Evolutionary conservation across 306 rosid species (phyloP).

Genomic region (Luffa aegyptiaca): DNA sequence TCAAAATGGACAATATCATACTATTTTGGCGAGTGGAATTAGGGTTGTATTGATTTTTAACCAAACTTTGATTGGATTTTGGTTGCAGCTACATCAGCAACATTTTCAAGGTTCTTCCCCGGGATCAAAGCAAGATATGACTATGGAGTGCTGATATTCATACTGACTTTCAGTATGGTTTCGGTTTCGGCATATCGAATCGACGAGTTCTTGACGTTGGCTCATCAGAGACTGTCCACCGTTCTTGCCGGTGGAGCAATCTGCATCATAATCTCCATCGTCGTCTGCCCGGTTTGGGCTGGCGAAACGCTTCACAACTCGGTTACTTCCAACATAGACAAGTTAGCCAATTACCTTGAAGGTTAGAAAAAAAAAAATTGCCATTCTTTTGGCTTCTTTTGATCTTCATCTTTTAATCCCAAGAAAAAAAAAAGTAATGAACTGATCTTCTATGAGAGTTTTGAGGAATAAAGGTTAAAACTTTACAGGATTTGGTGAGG

Average conservation of each 20-base stretch:
- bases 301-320: conserved; percentile 77
- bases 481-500: conserved; percentile 51
- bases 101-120: conserved; percentile 67
- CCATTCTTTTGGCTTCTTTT: too few species aligned
- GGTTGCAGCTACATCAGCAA: conserved; percentile 53
- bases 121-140: conserved; percentile 73
- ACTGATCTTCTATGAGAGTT: neutral
- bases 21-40: neutral
- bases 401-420: too few species aligned
- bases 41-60: neutral
- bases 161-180: conserved; percentile 76
- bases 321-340: conserved; percentile 54
- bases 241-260: conserved; percentile 52
- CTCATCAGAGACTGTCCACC: conserved; percentile 58
- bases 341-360: conserved; percentile 58
- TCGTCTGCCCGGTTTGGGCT: conserved; percentile 81
- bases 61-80: neutral
- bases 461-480: neutral
- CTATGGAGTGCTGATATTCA: conserved; percentile 74
- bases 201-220: conserved; percentile 38
- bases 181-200: conserved; percentile 58
- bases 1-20: too few species aligned
- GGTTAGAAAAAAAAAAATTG: conserved; percentile 19
- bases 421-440: neutral
- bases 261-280: conserved; percentile 53